Evolutionary conservation across 1,284 basidiomycete species (phyloP).

Genomic region (Papiliotrema terrestris): DNA sequence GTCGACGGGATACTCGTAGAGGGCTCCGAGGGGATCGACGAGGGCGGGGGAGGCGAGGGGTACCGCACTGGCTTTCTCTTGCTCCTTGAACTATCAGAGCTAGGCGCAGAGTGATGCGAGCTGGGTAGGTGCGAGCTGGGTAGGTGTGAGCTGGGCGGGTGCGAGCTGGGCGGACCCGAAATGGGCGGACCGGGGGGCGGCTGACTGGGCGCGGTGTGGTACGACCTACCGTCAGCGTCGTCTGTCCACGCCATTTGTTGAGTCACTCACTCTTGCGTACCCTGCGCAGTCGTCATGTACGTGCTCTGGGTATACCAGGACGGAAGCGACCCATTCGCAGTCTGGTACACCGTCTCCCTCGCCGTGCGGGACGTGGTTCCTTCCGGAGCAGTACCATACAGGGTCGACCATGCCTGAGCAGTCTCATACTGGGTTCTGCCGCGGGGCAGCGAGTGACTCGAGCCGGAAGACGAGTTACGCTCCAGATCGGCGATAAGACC

Average conservation of each 20-base stretch:
- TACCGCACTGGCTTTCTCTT: constrained; percentile 25
- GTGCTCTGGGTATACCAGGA: constrained; percentile 19
- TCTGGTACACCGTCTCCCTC: constrained; percentile 11
- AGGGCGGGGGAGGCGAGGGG: constrained; percentile 9
- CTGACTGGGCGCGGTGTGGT: constrained; percentile 13
- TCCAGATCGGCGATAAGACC: constrained; percentile 37
- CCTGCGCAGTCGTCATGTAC: constrained; percentile 17
- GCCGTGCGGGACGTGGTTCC: constrained; percentile 11
- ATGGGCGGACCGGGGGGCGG: constrained; percentile 4
- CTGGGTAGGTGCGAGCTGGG: constrained; percentile 2
- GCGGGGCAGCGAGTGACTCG: no score
- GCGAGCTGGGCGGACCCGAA: not conserved
- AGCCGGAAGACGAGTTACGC: constrained; percentile 30
- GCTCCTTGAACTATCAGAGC: constrained; percentile 8
- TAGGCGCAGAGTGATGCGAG: not conserved
- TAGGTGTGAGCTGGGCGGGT: constrained; percentile 1
- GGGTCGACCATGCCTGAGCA: not conserved
- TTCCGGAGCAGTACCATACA: not conserved
- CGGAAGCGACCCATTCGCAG: constrained; percentile 1
- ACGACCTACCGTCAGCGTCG: constrained; percentile 9
- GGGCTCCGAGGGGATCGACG: constrained; percentile 1
- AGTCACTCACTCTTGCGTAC: constrained; percentile 12
- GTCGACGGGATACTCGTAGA: not conserved
- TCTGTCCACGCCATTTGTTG: not conserved
- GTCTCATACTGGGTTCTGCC: not conserved